Conservation (phyloP, 495 filamentous ascomycete species). For the Talaromyces wortmannii region DNA sequence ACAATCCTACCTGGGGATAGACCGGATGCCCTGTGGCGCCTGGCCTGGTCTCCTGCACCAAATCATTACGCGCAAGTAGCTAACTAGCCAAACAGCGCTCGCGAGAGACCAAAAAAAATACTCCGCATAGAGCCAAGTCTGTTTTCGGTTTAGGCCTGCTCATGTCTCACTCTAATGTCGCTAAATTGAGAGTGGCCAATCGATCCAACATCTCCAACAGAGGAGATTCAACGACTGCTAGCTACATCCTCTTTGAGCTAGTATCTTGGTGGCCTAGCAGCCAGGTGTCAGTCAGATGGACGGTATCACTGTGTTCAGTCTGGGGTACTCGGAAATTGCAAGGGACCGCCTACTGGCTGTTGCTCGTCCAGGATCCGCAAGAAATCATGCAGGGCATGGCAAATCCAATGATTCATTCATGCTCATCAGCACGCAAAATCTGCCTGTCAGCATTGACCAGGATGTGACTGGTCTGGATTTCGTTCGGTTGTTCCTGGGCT, state of each 20-base stretch:
- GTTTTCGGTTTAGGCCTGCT: too few relatives aligned
- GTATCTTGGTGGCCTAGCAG: not conserved
- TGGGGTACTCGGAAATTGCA: not conserved
- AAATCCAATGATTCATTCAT: too few relatives aligned
- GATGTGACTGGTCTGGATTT: not conserved
- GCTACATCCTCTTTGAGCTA: not conserved
- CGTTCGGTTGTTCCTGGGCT: not conserved
- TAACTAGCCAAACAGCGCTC: too few relatives aligned
- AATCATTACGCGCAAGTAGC: too few relatives aligned
- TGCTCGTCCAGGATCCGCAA: not conserved
- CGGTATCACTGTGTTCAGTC: not conserved
- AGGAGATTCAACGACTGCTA: too few relatives aligned
- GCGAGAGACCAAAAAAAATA: too few relatives aligned
- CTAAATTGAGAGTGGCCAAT: not conserved
- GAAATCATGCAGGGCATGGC: not conserved
- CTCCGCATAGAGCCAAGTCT: too few relatives aligned
- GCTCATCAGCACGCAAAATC: not conserved
- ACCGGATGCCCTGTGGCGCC: not conserved
- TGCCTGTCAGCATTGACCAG: not conserved
- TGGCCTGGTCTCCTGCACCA: not conserved
- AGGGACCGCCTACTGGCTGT: not conserved
- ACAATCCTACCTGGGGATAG: not conserved
- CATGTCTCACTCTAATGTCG: not conserved
- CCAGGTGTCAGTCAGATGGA: not conserved
- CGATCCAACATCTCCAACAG: too few relatives aligned